These are phyloP conservation scores for Fusarium ramigenum DNA, from an alignment of 2,329 filamentous ascomycete species.

Conservation along the genomic window DNA sequence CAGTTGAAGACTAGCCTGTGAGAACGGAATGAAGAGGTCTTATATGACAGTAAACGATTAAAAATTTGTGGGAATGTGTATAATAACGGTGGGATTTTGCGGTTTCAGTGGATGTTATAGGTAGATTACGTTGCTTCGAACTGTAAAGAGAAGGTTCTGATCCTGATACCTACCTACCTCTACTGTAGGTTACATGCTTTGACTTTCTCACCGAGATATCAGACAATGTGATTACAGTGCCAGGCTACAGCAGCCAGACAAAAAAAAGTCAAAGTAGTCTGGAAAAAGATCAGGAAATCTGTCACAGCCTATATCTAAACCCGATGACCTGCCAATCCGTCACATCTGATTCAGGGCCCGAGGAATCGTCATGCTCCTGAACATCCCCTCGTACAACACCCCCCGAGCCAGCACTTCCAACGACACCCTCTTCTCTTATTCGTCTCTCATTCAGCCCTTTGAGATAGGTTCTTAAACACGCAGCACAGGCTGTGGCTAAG, in stretches of 20 bases:
- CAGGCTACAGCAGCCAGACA: too few species aligned
- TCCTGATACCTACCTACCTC: too few species aligned
- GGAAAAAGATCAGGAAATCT: too few species aligned
- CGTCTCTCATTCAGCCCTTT: slow-evolving; percentile 55
- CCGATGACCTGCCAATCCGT: slow-evolving; percentile 69
- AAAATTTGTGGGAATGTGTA: background rate
- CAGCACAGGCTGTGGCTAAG: slow-evolving; percentile 56
- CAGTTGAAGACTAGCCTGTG: background rate
- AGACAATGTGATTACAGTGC: too few species aligned
- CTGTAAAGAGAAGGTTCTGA: background rate
- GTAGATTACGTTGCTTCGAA: background rate
- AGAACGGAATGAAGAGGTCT: background rate
- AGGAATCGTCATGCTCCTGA: slow-evolving; percentile 37
- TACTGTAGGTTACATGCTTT: too few species aligned
- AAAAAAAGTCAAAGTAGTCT: too few species aligned
- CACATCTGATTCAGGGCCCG: slow-evolving; percentile 58
- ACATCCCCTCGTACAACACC: slow-evolving; percentile 51
- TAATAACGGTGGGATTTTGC: background rate
- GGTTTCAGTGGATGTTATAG: too few species aligned
- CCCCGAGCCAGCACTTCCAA: slow-evolving; percentile 54
- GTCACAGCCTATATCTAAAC: slow-evolving; percentile 63
- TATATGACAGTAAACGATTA: background rate
- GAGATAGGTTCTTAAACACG: slow-evolving; percentile 59
- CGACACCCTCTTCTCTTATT: slow-evolving; percentile 54
- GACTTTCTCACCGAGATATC: background rate